Evolutionary conservation across 495 filamentous ascomycete genomes (phyloP).

Genomic region (Barbatosphaeria neglecta): DNA sequence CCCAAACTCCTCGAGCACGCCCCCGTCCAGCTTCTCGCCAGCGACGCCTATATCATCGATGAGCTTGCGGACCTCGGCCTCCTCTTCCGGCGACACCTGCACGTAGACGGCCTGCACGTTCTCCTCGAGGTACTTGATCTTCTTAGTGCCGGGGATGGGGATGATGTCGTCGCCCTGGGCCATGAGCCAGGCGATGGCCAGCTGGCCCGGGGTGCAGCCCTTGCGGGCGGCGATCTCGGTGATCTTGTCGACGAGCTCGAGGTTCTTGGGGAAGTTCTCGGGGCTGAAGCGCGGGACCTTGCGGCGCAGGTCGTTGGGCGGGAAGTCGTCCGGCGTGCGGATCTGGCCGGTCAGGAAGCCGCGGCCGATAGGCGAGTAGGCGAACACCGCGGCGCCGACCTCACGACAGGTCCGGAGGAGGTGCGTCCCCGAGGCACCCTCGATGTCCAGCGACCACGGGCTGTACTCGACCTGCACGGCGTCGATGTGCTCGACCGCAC

Average conservation of each 20-base stretch:
- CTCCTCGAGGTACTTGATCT: slow-evolving; percentile 44
- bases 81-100: slow-evolving; percentile 31
- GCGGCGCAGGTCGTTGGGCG: slow-evolving; percentile 25
- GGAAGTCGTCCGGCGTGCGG: slow-evolving; percentile 21
- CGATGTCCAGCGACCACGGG: slow-evolving; percentile 32
- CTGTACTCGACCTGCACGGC: slow-evolving; percentile 42
- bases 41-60: background rate
- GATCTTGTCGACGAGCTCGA: slow-evolving; percentile 38
- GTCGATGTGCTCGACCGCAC: slow-evolving; percentile 45
- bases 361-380: slow-evolving; percentile 36
- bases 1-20: background rate
- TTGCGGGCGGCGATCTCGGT: slow-evolving; percentile 34
- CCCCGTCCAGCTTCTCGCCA: background rate
- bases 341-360: slow-evolving; percentile 33
- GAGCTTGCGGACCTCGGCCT: slow-evolving; percentile 19
- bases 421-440: slow-evolving; percentile 19
- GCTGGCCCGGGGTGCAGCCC: slow-evolving; percentile 32
- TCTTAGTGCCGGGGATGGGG: slow-evolving; percentile 47
- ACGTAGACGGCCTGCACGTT: slow-evolving; percentile 39
- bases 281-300: slow-evolving; percentile 28
- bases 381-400: slow-evolving; percentile 34
- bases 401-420: slow-evolving; percentile 32
- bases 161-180: slow-evolving; percentile 45
- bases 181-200: slow-evolving; percentile 46
- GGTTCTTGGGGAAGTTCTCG: slow-evolving; percentile 46